Evolutionary conservation across 495 filamentous ascomycete species (phyloP).

Genomic region (Podospora comata): DNA sequence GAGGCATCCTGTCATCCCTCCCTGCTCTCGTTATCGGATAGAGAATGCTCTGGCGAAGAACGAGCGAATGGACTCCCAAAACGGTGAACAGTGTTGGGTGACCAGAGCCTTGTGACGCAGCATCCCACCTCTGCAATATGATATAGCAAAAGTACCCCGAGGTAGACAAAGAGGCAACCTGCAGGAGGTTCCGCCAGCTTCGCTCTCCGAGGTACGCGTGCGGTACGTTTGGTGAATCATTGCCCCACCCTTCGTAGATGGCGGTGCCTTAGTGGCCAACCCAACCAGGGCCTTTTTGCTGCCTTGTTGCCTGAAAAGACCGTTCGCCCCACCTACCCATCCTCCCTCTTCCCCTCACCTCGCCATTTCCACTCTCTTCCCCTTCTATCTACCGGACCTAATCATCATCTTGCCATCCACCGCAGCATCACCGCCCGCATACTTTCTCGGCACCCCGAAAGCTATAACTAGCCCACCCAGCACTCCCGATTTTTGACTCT

Average conservation of each 20-base stretch:
- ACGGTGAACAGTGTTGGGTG: conserved; percentile 3
- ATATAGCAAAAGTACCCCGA: neutral
- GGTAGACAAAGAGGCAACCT: conserved; percentile 14
- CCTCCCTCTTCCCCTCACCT: conserved; percentile 29
- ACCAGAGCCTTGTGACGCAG: conserved; percentile 9
- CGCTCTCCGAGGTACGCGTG: neutral
- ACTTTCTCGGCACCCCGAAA: conserved; percentile 17
- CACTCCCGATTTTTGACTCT: conserved; percentile 14
- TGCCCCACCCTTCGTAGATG: neutral
- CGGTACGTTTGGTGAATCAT: neutral
- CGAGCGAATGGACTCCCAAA: neutral
- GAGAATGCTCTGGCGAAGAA: neutral
- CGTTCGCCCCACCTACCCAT: conserved; percentile 24
- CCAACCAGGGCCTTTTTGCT: conserved; percentile 9
- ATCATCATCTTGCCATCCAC: conserved; percentile 19
- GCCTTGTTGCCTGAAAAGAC: conserved; percentile 30
- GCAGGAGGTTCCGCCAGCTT: neutral
- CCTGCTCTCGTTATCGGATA: neutral
- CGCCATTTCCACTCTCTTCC: conserved; percentile 20
- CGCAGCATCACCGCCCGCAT: conserved; percentile 25
- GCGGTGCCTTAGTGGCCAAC: conserved; percentile 12
- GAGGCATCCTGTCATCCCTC: neutral
- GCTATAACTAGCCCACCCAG: neutral
- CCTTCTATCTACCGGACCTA: conserved; percentile 17
- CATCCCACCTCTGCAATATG: neutral